Percentiles rank a stretch among this genome's conserved stretches.
phyloP scores from a whole-genome alignment of 2,329 filamentous ascomycete genomes.

The Neonectria magnoliae region DNA sequence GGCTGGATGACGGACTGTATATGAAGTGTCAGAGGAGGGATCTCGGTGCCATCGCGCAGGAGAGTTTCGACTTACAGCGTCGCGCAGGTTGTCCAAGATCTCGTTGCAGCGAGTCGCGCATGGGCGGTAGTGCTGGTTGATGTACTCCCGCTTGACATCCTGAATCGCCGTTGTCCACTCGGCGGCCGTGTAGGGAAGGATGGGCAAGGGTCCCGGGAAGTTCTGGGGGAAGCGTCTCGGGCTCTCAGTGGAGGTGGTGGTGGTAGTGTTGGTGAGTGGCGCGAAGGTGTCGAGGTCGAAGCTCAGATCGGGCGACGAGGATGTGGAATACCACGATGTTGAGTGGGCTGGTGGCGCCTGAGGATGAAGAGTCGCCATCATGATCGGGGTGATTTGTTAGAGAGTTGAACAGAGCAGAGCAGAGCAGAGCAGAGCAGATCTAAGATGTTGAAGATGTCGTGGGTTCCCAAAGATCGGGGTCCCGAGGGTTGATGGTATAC shows the following conservation, averaged over 20 bases:
- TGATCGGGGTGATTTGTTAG: constrained; percentile 6
- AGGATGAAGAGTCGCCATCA: constrained; percentile 35
- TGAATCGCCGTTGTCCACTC: constrained; percentile 64
- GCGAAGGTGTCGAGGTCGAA: constrained; percentile 2
- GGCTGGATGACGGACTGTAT: constrained; percentile 56
- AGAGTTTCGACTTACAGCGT: constrained; percentile 50
- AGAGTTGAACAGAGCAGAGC: neutral
- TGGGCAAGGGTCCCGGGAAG: constrained; percentile 36
- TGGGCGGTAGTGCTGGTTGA: constrained; percentile 60
- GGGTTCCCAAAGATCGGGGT: neutral
- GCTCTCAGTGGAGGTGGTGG: neutral
- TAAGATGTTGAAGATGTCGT: neutral
- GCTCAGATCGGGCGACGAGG: neutral
- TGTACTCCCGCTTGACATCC: constrained; percentile 65
- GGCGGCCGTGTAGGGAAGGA: constrained; percentile 54
- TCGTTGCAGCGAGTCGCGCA: constrained; percentile 64
- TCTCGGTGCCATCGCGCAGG: neutral
- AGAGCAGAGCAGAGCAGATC: neutral
- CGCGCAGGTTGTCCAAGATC: constrained; percentile 60
- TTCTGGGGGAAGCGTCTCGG: constrained; percentile 28
- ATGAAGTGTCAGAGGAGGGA: constrained; percentile 25
- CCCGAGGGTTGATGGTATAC: neutral
- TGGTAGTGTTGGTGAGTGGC: neutral
- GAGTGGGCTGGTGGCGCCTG: constrained; percentile 27
- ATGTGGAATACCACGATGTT: neutral